Evolutionary conservation across 768 basidiomycete species (phyloP), one percentile per base, ranked within the genome.

Genomic region (Holtermanniella nyarrowii): DNA sequence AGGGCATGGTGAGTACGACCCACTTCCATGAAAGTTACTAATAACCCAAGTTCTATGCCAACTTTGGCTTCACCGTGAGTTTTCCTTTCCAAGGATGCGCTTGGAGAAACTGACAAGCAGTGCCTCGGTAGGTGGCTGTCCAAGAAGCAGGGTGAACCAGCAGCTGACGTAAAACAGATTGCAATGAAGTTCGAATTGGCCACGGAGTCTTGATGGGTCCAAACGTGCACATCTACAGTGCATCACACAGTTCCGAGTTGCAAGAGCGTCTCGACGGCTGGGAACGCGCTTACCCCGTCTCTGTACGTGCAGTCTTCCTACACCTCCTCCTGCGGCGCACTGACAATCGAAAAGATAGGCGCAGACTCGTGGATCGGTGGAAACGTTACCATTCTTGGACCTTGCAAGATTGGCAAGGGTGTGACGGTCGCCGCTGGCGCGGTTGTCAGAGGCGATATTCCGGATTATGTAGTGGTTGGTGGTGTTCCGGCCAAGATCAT

Each of bases 281-380:
- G 18, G 55, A 56, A 25, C 45, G 55, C 7, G 55, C 50, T 10
- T 56, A 56, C 42, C 55, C 55, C 12, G 44, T 56, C 18, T 7
- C 42, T 20, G 42, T 44, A 7, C 7, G 42, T 44, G n/a, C n/a
- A n/a, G n/a, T 24, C n/a, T 24, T 18, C 12, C 10, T 18, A 7
- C 42, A 12, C 42, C 7, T 18, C 42, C 7, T 18, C 7, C 42
- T 44, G 18, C 42, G 42, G 10, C 42, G 42, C 10, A 12, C 42
- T 24, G 18, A n/a, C n/a, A 44, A 7, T 7, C 42, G 18, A 44
- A 13, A 44, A 56, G 42, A 56, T 56, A 1, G 55, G 50, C 2
- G 55, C 52, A 39, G 55, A 56, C 31, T 48, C 46, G 20, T 56
- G 55, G 55, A 52, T 56, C 16, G 55, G 55, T 16, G 55, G 48